Base-by-base conservation (phyloP, 257 asterid genomes). In the Nicotiana noctiflora region DNA sequence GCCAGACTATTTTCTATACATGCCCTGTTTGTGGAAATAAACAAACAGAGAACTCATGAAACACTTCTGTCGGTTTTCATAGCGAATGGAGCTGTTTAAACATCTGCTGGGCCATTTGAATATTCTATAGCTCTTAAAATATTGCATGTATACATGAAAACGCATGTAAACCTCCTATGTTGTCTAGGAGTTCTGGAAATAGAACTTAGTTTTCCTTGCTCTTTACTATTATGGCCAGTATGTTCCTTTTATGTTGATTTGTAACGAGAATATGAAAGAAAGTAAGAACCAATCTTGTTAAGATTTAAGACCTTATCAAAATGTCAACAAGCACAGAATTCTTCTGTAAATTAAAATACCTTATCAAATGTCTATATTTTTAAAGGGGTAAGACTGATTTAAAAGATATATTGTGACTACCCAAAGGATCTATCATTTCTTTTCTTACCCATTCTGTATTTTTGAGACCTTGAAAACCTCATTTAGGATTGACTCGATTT, bases 1-100 rank as follows among this genome's bases (percentile, higher is more conserved):
- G 99, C 75, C 97, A 95, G 88, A 93, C 99, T 19, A 93, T 95
- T 77, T 93, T 95, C 80, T 95, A 93, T 83, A 81, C 94, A 4
- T 95, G 99, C 82, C 94, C 97, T 3, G 84, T 89, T 52, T 95
- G 99, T 49, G 98, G 93, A 3, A 80, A 86, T 78, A 90, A 84
- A 83, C 92, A 92, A 84, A 92, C 97, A 3, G 96, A 93, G 85
- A 95, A 93, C 86, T 93, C 98, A 1, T 95, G 82, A 85, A 37
- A 46, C 49, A 3, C 0, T 60, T 44, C 55, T n/a, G 46, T 64
- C 53, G 34, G 77, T 46, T 21, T 21, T 7, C 60, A 21, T 46
- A 40, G 77, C 13, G 77, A 72, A 72, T 4, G 77, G 18, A 19
- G 23, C 23, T 72, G 61, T 3, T 23, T 74, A 46, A 46, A 61